Evolutionary conservation across 306 rosid genomes (phyloP).

Genomic region (Sicyos edulis): DNA sequence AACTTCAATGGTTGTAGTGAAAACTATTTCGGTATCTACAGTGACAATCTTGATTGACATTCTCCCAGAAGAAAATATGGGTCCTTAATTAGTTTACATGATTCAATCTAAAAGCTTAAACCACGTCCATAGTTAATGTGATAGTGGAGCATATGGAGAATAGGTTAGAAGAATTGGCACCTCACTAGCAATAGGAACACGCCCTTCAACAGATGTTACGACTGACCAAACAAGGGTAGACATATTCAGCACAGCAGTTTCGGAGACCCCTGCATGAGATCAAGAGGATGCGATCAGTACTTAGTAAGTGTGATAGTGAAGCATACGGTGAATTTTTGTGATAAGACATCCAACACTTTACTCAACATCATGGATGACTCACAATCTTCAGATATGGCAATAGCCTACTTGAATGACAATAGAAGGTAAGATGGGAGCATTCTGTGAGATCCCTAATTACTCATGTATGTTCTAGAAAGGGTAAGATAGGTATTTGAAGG

Average conservation of each 20-base stretch:
- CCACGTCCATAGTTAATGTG: neutral
- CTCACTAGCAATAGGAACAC: conserved; percentile 91
- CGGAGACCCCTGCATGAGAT: conserved; percentile 63
- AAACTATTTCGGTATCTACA: neutral
- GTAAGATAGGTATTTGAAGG: too few species aligned
- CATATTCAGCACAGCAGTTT: conserved; percentile 81
- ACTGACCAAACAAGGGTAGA: conserved; percentile 92
- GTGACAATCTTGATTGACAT: conserved; percentile 1
- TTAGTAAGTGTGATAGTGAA: conserved; percentile 5
- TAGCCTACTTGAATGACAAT: neutral
- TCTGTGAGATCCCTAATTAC: too few species aligned
- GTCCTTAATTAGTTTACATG: neutral
- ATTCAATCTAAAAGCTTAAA: conserved; percentile 10
- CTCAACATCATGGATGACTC: conserved; percentile 6
- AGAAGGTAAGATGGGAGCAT: conserved; percentile 6
- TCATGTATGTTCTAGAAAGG: too few species aligned
- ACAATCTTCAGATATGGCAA: neutral
- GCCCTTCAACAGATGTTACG: conserved; percentile 85
- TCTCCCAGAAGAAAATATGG: conserved; percentile 8
- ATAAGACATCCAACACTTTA: conserved; percentile 9
- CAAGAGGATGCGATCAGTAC: conserved; percentile 23
- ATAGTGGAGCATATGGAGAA: neutral
- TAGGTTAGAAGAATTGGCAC: conserved; percentile 31
- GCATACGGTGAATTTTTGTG: conserved; percentile 7
- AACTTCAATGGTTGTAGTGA: neutral